Conservation (phyloP, 2,329 filamentous ascomycete genomes). For the Cylindrodendrum hubeiense region DNA sequence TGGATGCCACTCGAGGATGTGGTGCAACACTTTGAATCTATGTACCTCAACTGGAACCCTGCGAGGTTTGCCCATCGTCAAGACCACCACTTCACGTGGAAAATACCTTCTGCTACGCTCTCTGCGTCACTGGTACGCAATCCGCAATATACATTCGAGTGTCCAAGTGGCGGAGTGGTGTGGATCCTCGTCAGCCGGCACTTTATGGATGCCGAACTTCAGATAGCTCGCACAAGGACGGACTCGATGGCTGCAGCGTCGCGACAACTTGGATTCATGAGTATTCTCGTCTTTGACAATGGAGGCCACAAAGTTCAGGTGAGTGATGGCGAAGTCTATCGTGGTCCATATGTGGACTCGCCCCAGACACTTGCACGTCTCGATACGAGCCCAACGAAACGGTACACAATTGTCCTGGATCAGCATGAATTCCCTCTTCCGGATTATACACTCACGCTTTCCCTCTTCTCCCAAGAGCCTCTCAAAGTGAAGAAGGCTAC, state of each 20-base stretch:
- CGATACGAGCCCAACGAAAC: slow-evolving; percentile 51
- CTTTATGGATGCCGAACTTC: slow-evolving; percentile 77
- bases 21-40: slow-evolving; percentile 91
- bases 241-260: slow-evolving; percentile 59
- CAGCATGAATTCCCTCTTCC: slow-evolving; percentile 82
- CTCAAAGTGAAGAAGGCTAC: slow-evolving; percentile 73
- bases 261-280: slow-evolving; percentile 82
- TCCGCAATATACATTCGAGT: slow-evolving; percentile 78
- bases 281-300: slow-evolving; percentile 83
- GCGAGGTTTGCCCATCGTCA: slow-evolving; percentile 83
- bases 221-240: slow-evolving; percentile 62
- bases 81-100: slow-evolving; percentile 93
- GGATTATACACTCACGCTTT: slow-evolving; percentile 87
- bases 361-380: slow-evolving; percentile 90
- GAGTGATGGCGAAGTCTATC: slow-evolving; percentile 77
- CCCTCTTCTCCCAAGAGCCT: slow-evolving; percentile 78
- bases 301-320: slow-evolving; percentile 80
- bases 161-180: slow-evolving; percentile 69
- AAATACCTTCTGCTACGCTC: slow-evolving; percentile 64
- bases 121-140: slow-evolving; percentile 72
- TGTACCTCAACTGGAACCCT: slow-evolving; percentile 98
- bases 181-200: slow-evolving; percentile 92
- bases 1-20: slow-evolving; percentile 94
- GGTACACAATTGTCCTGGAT: slow-evolving; percentile 75
- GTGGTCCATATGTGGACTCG: slow-evolving; percentile 91